Conservation (phyloP, 331 rosid species). For the Malus hybrid region DNA sequence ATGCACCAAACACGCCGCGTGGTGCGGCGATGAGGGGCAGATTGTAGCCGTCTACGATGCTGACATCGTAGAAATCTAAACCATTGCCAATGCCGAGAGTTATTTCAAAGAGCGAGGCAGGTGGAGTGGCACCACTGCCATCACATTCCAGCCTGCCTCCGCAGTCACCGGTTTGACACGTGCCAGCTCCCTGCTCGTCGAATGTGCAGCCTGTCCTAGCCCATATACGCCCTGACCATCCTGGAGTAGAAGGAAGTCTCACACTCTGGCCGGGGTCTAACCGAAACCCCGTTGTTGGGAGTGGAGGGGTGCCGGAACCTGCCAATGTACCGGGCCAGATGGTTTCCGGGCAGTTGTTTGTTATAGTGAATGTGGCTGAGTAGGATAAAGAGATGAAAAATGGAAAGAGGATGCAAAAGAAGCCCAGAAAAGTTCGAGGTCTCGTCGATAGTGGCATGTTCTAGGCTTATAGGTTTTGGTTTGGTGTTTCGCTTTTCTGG, state of each 20-base stretch:
- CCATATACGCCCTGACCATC: constrained; percentile 96
- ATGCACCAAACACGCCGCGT: constrained; percentile 41
- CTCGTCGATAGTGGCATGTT: constrained; percentile 18
- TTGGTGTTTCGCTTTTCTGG: neutral
- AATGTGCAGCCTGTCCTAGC: constrained; percentile 90
- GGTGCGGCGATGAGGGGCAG: constrained; percentile 67
- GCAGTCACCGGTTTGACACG: constrained; percentile 80
- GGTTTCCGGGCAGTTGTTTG: constrained; percentile 55
- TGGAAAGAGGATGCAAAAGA: constrained; percentile 14
- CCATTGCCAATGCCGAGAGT: constrained; percentile 61
- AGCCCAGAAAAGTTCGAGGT: constrained; percentile 9
- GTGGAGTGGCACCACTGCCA: constrained; percentile 82
- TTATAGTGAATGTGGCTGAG: constrained; percentile 51
- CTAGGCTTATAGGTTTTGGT: neutral
- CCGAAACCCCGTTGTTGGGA: constrained; percentile 56
- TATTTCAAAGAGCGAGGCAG: constrained; percentile 80
- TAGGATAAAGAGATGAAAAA: constrained; percentile 20
- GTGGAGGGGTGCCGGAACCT: constrained; percentile 57
- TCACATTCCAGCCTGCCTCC: constrained; percentile 80
- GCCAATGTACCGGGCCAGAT: constrained; percentile 79
- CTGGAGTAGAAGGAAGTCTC: constrained; percentile 45
- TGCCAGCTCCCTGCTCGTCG: constrained; percentile 62
- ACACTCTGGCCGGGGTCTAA: constrained; percentile 41
- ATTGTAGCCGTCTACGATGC: constrained; percentile 86
- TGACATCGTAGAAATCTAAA: constrained; percentile 72